Conservation (phyloP, 768 basidiomycete genomes). For the Mycena pura region DNA sequence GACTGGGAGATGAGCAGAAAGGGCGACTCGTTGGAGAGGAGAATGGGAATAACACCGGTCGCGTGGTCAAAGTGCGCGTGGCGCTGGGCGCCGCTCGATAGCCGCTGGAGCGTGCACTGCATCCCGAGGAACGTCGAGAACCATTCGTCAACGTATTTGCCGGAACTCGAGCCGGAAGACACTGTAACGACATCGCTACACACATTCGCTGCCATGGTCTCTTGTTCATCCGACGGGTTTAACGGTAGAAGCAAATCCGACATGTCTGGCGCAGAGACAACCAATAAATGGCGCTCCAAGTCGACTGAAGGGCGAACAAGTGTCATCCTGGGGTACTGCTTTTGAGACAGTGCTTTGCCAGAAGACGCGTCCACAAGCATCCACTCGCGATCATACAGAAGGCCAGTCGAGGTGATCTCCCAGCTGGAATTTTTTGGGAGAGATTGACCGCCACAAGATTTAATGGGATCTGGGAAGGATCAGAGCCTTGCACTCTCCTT, state of each 20-base stretch:
- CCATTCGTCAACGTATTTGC: constrained; percentile 14
- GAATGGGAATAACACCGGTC: constrained; percentile 21
- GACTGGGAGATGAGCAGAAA: constrained; percentile 27
- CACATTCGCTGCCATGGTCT: constrained; percentile 9
- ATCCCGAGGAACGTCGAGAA: constrained; percentile 24
- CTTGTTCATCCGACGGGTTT: constrained; percentile 4
- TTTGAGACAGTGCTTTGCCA: constrained; percentile 24
- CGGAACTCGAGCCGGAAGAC: constrained; percentile 11
- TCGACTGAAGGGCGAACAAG: constrained; percentile 23
- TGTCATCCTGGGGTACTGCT: constrained; percentile 25
- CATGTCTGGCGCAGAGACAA: constrained; percentile 19
- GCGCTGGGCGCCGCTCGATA: constrained; percentile 13
- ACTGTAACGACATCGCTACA: constrained; percentile 21
- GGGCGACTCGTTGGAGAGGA: constrained; percentile 29
- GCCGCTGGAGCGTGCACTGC: constrained; percentile 15
- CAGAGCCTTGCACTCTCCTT: neutral
- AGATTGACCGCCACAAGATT: constrained; percentile 26
- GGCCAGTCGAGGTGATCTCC: constrained; percentile 20
- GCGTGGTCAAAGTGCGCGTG: constrained; percentile 26
- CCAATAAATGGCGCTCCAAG: constrained; percentile 6
- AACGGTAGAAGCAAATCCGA: constrained; percentile 17
- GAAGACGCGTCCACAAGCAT: constrained; percentile 22
- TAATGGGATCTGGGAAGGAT: constrained; percentile 24
- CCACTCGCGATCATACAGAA: constrained; percentile 28
- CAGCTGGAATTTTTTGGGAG: constrained; percentile 15